Evolutionary conservation across 2,329 filamentous ascomycete genomes (phyloP).

Genomic region (Podosphaera xanthii): DNA sequence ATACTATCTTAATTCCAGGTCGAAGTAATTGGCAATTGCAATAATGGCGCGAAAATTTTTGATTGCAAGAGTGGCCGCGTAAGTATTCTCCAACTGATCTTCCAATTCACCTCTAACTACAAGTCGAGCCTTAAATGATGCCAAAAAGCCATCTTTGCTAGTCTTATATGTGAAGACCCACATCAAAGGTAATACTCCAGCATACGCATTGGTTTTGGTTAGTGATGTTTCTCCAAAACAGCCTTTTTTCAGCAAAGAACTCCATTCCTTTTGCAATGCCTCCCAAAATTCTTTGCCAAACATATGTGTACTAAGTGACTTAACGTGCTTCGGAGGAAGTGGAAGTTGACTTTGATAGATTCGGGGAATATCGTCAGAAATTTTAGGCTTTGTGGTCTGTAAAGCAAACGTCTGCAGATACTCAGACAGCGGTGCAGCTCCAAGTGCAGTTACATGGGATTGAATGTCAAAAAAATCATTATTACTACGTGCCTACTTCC

Average conservation of each 20-base stretch:
- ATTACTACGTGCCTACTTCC: background rate
- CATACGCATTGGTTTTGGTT: background rate
- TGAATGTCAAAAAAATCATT: background rate
- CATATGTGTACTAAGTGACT: background rate
- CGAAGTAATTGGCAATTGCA: background rate
- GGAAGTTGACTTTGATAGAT: background rate
- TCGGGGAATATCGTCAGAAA: background rate
- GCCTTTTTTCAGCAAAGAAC: background rate
- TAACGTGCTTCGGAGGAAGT: background rate
- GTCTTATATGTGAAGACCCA: background rate
- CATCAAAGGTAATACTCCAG: background rate
- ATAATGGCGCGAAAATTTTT: background rate
- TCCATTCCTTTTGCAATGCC: background rate
- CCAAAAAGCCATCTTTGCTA: background rate
- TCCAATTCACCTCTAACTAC: background rate
- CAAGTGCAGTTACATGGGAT: background rate
- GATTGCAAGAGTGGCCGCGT: slow-evolving; percentile 1
- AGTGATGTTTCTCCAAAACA: background rate
- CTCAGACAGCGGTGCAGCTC: background rate
- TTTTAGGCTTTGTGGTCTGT: background rate
- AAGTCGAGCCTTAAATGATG: background rate
- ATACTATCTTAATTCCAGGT: background rate
- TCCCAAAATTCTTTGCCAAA: background rate
- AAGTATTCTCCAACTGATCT: background rate
- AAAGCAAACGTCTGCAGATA: background rate